Evolutionary conservation across 2,329 filamentous ascomycete genomes (phyloP), one percentile per base, ranked within the genome.

Genomic region (Dissoconium aciculare): DNA sequence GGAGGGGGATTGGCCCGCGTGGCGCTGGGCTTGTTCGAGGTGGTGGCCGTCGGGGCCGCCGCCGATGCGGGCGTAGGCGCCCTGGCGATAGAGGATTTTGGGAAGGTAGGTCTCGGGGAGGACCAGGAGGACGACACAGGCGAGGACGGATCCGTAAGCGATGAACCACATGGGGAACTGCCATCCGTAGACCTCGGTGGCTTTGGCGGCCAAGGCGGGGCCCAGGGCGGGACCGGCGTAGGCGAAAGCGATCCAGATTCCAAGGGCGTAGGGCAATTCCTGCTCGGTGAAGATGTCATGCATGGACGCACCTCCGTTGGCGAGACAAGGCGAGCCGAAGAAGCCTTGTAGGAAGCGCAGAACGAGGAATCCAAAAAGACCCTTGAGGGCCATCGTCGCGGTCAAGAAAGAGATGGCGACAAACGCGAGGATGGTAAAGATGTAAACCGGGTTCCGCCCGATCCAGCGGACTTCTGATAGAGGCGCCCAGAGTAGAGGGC

Each of bases 321-420:
- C 73, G 5, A 79, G 53, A 49, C 68, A 74, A 0, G 74, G 74
- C 6, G 64, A 71, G 5, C 72, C 71, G 40, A 76, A 72, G 59
- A 77, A 74, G 2, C 72, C 74, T 36, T 71, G 68, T 3, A 78
- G 52, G 52, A 77, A 77, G 2, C 73, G 64, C 4, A 61, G 46
- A 2, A 75, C 67, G 45, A 81, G 32, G 43, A 45, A 27, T 4
- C 34, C 35, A 15, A 31, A 14, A n/a, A 26, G 36, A 27, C 28
- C 40, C 13, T 32, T 13, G 13, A 38, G 71, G 19, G 19, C 19
- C 75, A 54, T 71, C 74, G 72, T 23, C 19, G 19, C 19, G n/a
- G 19, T 23, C 19, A 23, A n/a, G 19, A 32, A 16, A 14, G 23
- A 27, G n/a, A 34, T 12, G n/a, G 30, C 28, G 2, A 32, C 17